Base-by-base conservation (phyloP, 192 early-diverging fungal species). In the Anaeromyces robustus region DNA sequence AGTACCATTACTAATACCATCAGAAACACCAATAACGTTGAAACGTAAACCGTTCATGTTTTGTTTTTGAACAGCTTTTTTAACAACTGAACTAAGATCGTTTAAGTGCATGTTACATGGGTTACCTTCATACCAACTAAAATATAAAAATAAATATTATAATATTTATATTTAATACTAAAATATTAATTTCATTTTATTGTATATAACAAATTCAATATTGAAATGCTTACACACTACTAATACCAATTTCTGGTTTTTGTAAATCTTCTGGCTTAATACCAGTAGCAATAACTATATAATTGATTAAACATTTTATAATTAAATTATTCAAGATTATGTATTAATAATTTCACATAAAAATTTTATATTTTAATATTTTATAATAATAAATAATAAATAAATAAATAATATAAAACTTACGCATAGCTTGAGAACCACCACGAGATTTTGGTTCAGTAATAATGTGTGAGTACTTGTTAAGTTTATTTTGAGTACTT, bases 51-150 rank as follows among this genome's bases (percentile, higher is more conserved):
- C 97, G 77, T 97, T 91, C 59, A 99, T 87, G 12, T 95, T 94
- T 12, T 95, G 94, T 12, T 93, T 86, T 84, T 92, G 83, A 34
- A 99, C 97, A 81, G 96, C 97, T 82, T 95, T 90, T 84, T 99
- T 99, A 80, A 99, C 96, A 79, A 93, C 87, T 28, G 77, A 89
- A 13, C 96, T 89, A 22, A 99, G 89, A 83, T 97, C 94, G 79
- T 93, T 85, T 41, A 99, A 89, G 81, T 99, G 98, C 98, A 99
- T 99, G 87, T 99, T 99, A 89, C 98, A 99, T 16, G 98, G 96
- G 87, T 99, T 99, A 81, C 98, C 98, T 85, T 99, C 98, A 84
- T 96, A 98, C 96, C 96, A 96, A 22, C 92, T 92, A 81, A 30
- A 29, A 31, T 22, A 29, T 52, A 30, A 39, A 32, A 26, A 22